Evolutionary conservation across 768 basidiomycete species (phyloP), one percentile per base, ranked within the genome.

Genomic region (Termitomyces sp.): DNA sequence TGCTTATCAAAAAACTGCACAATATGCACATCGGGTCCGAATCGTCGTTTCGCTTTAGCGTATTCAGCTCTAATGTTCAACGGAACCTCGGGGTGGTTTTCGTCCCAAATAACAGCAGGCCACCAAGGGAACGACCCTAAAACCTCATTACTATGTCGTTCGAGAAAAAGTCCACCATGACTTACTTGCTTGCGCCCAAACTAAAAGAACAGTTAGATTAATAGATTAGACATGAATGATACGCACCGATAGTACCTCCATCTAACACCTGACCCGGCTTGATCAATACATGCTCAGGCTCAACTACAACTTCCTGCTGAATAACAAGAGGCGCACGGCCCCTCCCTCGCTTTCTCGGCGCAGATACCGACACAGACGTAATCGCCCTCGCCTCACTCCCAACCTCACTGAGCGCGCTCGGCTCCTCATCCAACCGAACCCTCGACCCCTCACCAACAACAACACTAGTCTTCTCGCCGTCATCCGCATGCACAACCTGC

Each of bases 121-220:
- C 89, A 96, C 86, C 86, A 95, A 1, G 94, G 94, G 64, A 77
- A 94, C 0, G 85, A 80, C 36, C 75, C 91, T 92, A 56, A 24
- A 50, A 16, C 7, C 12, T 54, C 18, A 47, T 51, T 48, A 62
- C 48, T 49, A 14, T 53, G 47, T 43, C 44, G 46, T 22, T 20
- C 46, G 8, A 6, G 29, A 52, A 24, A n/a, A 9, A 49, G 54
- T n/a, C 34, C 34, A 56, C n/a, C 20, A 42, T 32, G 31, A 71
- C 84, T 59, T 62, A 87, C 87, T 76, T 55, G 81, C 74, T 78
- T 93, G 94, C 0, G 88, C 92, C 92, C 93, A 95, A 0, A 94
- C 93, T 92, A 52, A 22, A 52, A 48, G 56, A 18, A 55, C 56
- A 56, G 32, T 36, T 36, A n/a, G n/a, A n/a, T n/a, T n/a, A n/a